Evolutionary conservation across 2,329 filamentous ascomycete species (phyloP), one percentile per base, ranked within the genome.

Genomic region (Diplocarpon rosae): DNA sequence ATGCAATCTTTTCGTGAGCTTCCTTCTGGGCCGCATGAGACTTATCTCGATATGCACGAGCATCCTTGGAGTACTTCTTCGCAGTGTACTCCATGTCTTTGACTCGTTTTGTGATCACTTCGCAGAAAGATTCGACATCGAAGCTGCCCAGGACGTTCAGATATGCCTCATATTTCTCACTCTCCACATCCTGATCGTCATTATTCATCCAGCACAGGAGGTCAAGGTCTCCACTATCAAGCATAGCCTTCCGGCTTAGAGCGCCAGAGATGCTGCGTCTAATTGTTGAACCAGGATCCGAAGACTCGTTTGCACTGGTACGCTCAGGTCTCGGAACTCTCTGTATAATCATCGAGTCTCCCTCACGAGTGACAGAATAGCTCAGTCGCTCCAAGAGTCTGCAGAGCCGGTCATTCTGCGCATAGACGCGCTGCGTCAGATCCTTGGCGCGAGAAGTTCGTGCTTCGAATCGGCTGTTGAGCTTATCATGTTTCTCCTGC

Each of bases 51-150:
- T 95, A 95, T 1, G 78, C 76, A 29, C 87, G 79, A 27, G 85
- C 82, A 61, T 98, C 92, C 48, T 86, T 86, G 58, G 92, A 88
- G 70, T 89, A 89, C 65, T 95, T 96, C 46, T 89, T 84, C 14
- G 89, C 89, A 48, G 92, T 83, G 55, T 92, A 82, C 63, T 98
- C 92, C 49, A 93, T 83, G 59, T 98, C 92, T 57, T 90, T 93
- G 57, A 95, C 78, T 12, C 92, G 83, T 58, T 90, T 92, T 51
- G 86, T 83, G 20, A 98, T 73, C 0, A 85, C 81, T 47, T 96
- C 90, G 37, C 80, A 78, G 57, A 95, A 94, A 2, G 76, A 72
- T 49, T 95, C 86, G 38, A 90, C 72, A 58, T 94, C 85, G 58
- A 98, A 92, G 24, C 76, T 75, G 14, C 84, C 78, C 14, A 95